phyloP scores from a whole-genome alignment of 1,284 basidiomycete species.

The Rhodotorula sp. region DNA sequence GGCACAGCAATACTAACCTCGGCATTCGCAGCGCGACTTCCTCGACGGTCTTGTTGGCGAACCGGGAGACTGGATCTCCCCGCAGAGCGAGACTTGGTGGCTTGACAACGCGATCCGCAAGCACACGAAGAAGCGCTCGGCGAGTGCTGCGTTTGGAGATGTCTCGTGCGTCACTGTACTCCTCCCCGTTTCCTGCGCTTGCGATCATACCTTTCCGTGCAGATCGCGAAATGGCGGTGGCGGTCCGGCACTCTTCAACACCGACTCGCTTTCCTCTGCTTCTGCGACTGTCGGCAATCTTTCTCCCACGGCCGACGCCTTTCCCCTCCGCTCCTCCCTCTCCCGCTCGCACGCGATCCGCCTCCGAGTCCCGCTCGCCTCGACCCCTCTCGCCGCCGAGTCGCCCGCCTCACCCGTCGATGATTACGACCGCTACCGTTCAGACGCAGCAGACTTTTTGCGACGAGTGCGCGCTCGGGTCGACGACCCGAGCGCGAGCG shows the following conservation, averaged over 20 bases:
- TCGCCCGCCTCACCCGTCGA: not conserved
- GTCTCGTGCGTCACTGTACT: not conserved
- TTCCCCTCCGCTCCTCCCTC: slow-evolving; percentile 5
- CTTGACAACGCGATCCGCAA: slow-evolving; percentile 20
- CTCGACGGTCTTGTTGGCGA: slow-evolving; percentile 12
- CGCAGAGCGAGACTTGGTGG: slow-evolving; percentile 31
- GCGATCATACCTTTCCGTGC: not conserved
- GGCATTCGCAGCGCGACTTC: slow-evolving; percentile 18
- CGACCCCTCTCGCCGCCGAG: not conserved
- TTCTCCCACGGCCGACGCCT: not conserved
- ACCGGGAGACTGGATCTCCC: slow-evolving; percentile 24
- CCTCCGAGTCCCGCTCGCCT: slow-evolving; percentile 9
- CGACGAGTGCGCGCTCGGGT: not conserved
- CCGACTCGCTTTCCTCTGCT: slow-evolving; percentile 9
- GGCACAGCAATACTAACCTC: not conserved
- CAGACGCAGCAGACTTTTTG: not conserved
- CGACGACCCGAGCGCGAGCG: not conserved
- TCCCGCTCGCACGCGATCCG: slow-evolving; percentile 17
- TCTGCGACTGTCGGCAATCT: not conserved
- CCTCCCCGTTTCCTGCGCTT: not conserved
- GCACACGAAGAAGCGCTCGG: slow-evolving; percentile 10
- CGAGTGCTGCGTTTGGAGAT: not conserved
- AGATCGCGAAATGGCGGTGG: too few species aligned
- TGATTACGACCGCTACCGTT: slow-evolving; percentile 11
- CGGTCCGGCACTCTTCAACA: not conserved